phyloP scores from a whole-genome alignment of 2,329 filamentous ascomycete genomes.

The Aspergillus transmontanensis region DNA sequence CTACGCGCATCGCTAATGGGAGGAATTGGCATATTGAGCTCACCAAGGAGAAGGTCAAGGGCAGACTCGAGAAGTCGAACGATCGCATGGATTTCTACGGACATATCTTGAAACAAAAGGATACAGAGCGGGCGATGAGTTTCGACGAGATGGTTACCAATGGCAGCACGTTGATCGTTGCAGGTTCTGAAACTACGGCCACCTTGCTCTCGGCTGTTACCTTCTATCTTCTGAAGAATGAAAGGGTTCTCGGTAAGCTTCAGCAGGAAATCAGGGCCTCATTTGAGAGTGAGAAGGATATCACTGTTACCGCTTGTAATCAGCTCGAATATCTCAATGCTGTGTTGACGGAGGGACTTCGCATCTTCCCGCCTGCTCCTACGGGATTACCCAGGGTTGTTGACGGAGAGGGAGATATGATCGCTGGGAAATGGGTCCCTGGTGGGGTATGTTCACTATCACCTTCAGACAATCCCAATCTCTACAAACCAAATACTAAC shows the following conservation, averaged over 20 bases:
- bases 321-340: too few species aligned
- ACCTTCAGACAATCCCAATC: too few species aligned
- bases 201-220: constrained; percentile 46
- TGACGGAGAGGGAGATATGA: too few species aligned
- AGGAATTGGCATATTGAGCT: too few species aligned
- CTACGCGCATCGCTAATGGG: too few species aligned
- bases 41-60: too few species aligned
- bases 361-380: too few species aligned
- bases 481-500: background rate
- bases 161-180: constrained; percentile 37
- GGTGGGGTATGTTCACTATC: background rate
- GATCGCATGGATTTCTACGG: too few species aligned
- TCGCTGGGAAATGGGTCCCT: background rate
- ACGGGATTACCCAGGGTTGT: too few species aligned
- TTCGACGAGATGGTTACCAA: constrained; percentile 39
- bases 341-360: too few species aligned
- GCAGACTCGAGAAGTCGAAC: too few species aligned
- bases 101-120: too few species aligned
- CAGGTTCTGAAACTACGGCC: constrained; percentile 49
- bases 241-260: constrained; percentile 32
- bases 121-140: constrained; percentile 16
- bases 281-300: constrained; percentile 25
- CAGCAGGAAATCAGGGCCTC: constrained; percentile 41
- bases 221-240: constrained; percentile 43
- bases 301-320: constrained; percentile 22